Base-by-base conservation (phyloP, 306 rosid genomes). In the Casuarina equisetifolia region DNA sequence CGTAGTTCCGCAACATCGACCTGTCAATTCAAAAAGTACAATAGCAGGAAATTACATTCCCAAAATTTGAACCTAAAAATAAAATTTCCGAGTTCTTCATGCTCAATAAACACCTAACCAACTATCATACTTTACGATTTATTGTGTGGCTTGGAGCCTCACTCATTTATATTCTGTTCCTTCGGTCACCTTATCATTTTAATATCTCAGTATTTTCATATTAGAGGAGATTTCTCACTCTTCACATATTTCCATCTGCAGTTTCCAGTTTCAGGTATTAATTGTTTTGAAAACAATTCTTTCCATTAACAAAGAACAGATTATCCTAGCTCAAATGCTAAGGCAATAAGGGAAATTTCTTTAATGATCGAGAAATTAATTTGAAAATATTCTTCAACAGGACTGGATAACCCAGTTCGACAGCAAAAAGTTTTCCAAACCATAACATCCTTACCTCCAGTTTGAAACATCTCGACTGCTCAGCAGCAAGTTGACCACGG, bases 381-480 rank as follows among this genome's bases (percentile, higher is more conserved):
- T 32, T 58, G 64, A 58, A 15, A 58, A 58, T 58, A 58, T 58
- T 58, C 64, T 58, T 58, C 35, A 25, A 58, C 64, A 58, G 13
- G 25, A 58, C 35, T 58, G 2, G 43, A 36, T 42, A 66, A 40
- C 20, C 49, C 12, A 66, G 70, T 7, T 17, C n/a, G 49, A 32
- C 53, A 7, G 77, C 66, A 53, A 80, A 70, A 49, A 67, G 51
- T 48, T 63, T 75, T 67, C 55, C 11, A 67, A 76, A 44, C 63
- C 64, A 81, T 73, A 42, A 76, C 35, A 63, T 45, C 32, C 83
- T 62, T 85, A 94, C 98, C 97, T 94, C 98, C 10, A 94, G 96
- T 83, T 94, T 94, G 90, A 94, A 94, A 86, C 96, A 94, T 83
- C 97, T 92, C 5, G 98, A 94, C 75, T 94, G 98, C 89, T 94